Conservation (phyloP, 768 basidiomycete species). For the Termitomyces sp. region DNA sequence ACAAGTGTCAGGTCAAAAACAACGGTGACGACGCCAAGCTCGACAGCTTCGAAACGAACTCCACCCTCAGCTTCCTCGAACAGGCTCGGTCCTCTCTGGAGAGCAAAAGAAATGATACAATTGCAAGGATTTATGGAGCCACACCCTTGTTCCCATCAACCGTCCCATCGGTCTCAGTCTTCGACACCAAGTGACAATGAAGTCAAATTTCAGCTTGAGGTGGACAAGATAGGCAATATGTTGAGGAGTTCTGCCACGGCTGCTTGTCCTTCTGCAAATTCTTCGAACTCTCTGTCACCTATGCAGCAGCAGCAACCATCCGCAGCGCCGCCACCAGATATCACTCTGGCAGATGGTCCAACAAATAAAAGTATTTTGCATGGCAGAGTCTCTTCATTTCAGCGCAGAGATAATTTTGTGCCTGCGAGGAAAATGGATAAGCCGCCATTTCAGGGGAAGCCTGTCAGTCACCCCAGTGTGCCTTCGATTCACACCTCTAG, state of each 20-base stretch:
- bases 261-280: background rate
- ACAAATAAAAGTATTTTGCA: background rate
- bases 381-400: background rate
- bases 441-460: background rate
- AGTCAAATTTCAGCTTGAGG: background rate
- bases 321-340: background rate
- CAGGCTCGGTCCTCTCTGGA: background rate
- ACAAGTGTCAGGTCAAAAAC: conserved; percentile 2
- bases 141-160: background rate
- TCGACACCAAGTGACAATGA: background rate
- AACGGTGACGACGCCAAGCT: background rate
- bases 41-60: background rate
- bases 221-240: background rate
- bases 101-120: background rate
- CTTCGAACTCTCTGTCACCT: background rate
- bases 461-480: background rate
- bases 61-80: background rate
- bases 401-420: background rate
- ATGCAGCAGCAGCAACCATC: background rate
- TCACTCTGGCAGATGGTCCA: background rate
- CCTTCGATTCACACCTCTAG: background rate
- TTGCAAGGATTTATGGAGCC: background rate
- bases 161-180: background rate
- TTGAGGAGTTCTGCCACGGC: background rate
- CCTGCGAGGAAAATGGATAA: background rate